phyloP scores from a whole-genome alignment of 208 protist genomes.

The Acanthamoeba lenticulata region DNA sequence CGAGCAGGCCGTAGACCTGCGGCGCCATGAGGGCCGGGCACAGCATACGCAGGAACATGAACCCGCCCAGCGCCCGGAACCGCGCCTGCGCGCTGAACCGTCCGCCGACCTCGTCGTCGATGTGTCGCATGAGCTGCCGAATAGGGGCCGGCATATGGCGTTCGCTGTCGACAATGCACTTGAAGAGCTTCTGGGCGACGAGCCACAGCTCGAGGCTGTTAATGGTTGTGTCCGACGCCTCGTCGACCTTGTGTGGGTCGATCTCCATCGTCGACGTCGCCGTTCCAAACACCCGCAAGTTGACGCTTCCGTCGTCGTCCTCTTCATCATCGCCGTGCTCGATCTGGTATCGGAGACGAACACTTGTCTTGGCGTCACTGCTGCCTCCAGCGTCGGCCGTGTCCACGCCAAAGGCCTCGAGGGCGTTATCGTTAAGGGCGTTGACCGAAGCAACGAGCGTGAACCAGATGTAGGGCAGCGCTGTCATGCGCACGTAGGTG shows the following conservation, averaged over 20 bases:
- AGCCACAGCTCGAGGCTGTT: slow-evolving; percentile 61
- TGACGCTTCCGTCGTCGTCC: too few species aligned
- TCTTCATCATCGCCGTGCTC: too few species aligned
- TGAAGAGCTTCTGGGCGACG: slow-evolving; percentile 56
- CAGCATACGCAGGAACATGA: slow-evolving; percentile 40
- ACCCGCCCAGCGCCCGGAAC: slow-evolving; percentile 19
- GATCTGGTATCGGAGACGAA: too few species aligned
- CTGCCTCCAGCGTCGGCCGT: too few species aligned
- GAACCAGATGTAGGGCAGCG: slow-evolving; percentile 12
- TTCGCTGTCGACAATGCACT: neutral
- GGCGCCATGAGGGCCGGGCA: slow-evolving; percentile 50
- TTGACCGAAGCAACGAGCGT: neutral
- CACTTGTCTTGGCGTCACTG: too few species aligned
- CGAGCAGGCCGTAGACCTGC: slow-evolving; percentile 29
- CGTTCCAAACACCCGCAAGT: too few species aligned
- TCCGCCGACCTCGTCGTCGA: neutral
- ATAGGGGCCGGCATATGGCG: neutral
- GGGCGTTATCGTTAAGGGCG: slow-evolving; percentile 33
- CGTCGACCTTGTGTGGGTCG: too few species aligned
- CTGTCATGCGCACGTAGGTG: neutral
- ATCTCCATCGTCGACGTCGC: too few species aligned
- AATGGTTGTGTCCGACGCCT: neutral
- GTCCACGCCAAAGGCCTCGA: neutral
- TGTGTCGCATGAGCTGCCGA: neutral
- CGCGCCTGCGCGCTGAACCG: neutral